These are phyloP conservation scores for Aquanectria penicillioides DNA, from an alignment of 2,329 filamentous ascomycete species.

Conservation along the genomic window DNA sequence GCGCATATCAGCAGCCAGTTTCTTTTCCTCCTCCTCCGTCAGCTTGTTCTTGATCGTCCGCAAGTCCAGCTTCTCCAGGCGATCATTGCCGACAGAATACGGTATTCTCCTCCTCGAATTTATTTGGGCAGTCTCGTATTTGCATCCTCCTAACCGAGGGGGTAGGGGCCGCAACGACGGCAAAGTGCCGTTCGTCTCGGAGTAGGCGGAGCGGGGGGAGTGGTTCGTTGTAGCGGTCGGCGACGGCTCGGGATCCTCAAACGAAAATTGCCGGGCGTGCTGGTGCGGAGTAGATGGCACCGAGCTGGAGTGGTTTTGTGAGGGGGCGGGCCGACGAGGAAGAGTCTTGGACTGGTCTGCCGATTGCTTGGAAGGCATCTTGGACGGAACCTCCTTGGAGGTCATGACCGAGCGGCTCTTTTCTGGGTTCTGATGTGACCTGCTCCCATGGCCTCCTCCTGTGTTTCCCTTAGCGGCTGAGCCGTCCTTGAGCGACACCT, in stretches of 20 bases:
- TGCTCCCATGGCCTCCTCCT: conserved; percentile 73
- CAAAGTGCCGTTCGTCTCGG: conserved; percentile 82
- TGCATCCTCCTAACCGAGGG: conserved; percentile 72
- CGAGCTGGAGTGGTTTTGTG: conserved; percentile 76
- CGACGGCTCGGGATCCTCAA: conserved; percentile 81
- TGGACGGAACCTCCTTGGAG: conserved; percentile 62
- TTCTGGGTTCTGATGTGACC: conserved; percentile 63
- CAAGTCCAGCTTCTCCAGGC: conserved; percentile 76
- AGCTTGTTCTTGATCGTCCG: conserved; percentile 78
- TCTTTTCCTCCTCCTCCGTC: conserved; percentile 76
- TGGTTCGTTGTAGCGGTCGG: conserved; percentile 80
- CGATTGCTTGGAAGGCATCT: conserved; percentile 60
- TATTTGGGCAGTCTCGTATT: conserved; percentile 87
- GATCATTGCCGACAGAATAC: conserved; percentile 87
- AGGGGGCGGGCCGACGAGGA: conserved; percentile 43
- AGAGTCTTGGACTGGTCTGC: conserved; percentile 45
- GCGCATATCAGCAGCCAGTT: conserved; percentile 83
- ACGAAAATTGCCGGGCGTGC: conserved; percentile 83
- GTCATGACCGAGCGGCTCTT: conserved; percentile 72
- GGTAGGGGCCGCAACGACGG: conserved; percentile 74
- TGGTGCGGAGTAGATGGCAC: conserved; percentile 95
- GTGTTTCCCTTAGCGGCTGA: conserved; percentile 56
- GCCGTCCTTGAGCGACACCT: conserved; percentile 66
- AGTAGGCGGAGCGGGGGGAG: conserved; percentile 90
- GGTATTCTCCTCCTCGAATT: conserved; percentile 88